A percentile compares a stretch with the other conserved stretches of the same genome.
Conservation (phyloP, 106 monocot species). For the Vanilla planifolia region DNA sequence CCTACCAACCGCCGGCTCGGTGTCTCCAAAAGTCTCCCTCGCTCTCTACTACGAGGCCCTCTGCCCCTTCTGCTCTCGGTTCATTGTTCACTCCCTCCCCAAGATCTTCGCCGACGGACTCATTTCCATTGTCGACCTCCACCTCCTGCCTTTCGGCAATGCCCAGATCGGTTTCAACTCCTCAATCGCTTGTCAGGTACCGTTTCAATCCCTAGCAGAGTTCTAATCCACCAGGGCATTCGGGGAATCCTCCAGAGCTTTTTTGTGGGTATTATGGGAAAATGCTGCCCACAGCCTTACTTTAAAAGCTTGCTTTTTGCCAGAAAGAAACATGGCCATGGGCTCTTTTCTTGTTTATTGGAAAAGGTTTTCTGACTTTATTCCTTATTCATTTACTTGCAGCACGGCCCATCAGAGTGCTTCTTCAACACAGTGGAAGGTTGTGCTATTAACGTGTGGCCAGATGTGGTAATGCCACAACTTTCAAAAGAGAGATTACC, state of each 20-base stretch:
- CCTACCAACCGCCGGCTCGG: slow-evolving; percentile 11
- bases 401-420: slow-evolving; percentile 92
- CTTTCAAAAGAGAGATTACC: background rate
- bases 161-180: slow-evolving; percentile 38
- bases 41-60: slow-evolving; percentile 85
- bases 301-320: background rate
- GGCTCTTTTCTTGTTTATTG: background rate
- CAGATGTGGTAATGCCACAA: slow-evolving; percentile 63
- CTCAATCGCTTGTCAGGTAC: slow-evolving; percentile 75
- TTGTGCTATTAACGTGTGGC: slow-evolving; percentile 77
- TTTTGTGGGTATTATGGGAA: background rate
- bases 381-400: slow-evolving; percentile 17
- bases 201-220: too few relatives aligned
- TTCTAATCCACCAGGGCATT: too few relatives aligned
- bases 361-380: background rate
- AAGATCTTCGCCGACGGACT: slow-evolving; percentile 74
- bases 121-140: slow-evolving; percentile 70
- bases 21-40: slow-evolving; percentile 45
- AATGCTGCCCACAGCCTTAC: background rate
- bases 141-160: slow-evolving; percentile 91
- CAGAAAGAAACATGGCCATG: background rate
- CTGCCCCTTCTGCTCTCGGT: slow-evolving; percentile 79
- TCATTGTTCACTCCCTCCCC: slow-evolving; percentile 55
- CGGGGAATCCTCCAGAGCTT: too few relatives aligned
- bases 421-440: slow-evolving; percentile 83